These are phyloP conservation scores for Endotrypanum monterogeii DNA, from an alignment of 208 protist species.

Conservation along the genomic window DNA sequence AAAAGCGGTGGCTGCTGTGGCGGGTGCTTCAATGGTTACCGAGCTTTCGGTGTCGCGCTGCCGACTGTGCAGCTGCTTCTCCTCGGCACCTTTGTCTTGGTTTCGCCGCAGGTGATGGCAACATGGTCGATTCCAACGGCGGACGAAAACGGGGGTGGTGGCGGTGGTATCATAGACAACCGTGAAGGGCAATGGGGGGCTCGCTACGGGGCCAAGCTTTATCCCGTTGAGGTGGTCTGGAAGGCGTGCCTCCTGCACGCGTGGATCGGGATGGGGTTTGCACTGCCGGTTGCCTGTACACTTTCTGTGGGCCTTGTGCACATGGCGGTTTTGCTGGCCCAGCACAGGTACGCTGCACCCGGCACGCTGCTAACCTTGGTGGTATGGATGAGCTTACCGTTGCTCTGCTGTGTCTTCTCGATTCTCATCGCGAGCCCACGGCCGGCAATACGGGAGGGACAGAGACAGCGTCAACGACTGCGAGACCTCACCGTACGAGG, in stretches of 20 bases:
- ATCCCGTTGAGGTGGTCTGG: slow-evolving; percentile 59
- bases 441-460: not conserved
- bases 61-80: slow-evolving; percentile 59
- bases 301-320: slow-evolving; percentile 64
- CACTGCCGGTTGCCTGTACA: slow-evolving; percentile 40
- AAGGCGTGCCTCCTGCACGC: slow-evolving; percentile 71
- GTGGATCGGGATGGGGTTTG: slow-evolving; percentile 62
- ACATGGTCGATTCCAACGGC: slow-evolving; percentile 23
- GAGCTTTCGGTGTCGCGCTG: slow-evolving; percentile 31
- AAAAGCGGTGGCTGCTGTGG: not conserved
- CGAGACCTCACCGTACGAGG: not conserved
- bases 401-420: slow-evolving; percentile 34
- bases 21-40: slow-evolving; percentile 10
- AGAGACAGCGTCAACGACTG: not conserved
- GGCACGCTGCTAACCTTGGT: slow-evolving; percentile 51
- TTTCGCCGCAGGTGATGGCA: slow-evolving; percentile 71
- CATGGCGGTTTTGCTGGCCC: slow-evolving; percentile 56
- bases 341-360: slow-evolving; percentile 39
- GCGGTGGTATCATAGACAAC: slow-evolving; percentile 19
- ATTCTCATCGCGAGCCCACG: slow-evolving; percentile 19
- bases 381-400: slow-evolving; percentile 56
- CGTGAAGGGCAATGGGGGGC: not conserved
- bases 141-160: not conserved
- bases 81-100: slow-evolving; percentile 65
- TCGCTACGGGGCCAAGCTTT: slow-evolving; percentile 39